A percentile compares a stretch with the other conserved stretches of the same genome.
phyloP scores from a whole-genome alignment of 108 stramenopile genomes.

The Thalassiosira profunda region DNA sequence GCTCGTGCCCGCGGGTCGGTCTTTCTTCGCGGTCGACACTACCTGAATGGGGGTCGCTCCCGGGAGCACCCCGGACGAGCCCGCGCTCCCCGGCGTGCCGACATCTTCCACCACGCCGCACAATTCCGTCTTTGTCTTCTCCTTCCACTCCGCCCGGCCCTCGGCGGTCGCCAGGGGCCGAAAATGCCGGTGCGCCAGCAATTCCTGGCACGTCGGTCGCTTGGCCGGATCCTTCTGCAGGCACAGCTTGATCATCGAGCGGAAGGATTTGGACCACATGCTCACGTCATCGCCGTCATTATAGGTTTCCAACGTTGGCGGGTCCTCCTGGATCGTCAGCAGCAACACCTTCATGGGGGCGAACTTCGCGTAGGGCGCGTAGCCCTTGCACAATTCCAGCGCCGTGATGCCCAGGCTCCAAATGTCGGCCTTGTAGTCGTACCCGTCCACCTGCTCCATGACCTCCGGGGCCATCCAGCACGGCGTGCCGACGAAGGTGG shows the following conservation, averaged over 20 bases:
- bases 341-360: constrained; percentile 98
- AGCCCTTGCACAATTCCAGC: constrained; percentile 98
- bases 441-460: constrained; percentile 98
- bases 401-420: constrained; percentile 99
- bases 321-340: constrained; percentile 96
- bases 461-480: constrained; percentile 97
- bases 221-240: constrained; percentile 88
- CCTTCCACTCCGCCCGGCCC: constrained; percentile 35
- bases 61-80: constrained; percentile 32
- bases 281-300: constrained; percentile 70
- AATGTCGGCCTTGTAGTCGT: constrained; percentile 98
- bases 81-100: constrained; percentile 20
- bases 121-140: constrained; percentile 51
- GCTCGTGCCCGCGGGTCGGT: constrained; percentile 86
- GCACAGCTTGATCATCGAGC: constrained; percentile 64
- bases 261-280: constrained; percentile 74
- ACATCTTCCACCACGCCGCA: constrained; percentile 74
- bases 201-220: constrained; percentile 69
- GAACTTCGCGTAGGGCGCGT: constrained; percentile 96
- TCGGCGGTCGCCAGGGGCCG: constrained; percentile 44
- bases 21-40: constrained; percentile 38
- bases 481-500: constrained; percentile 95
- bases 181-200: constrained; percentile 61
- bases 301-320: constrained; percentile 91
- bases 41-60: constrained; percentile 59